Evolutionary conservation across 345 rosid genomes (phyloP).

Genomic region (Salix udensis): DNA sequence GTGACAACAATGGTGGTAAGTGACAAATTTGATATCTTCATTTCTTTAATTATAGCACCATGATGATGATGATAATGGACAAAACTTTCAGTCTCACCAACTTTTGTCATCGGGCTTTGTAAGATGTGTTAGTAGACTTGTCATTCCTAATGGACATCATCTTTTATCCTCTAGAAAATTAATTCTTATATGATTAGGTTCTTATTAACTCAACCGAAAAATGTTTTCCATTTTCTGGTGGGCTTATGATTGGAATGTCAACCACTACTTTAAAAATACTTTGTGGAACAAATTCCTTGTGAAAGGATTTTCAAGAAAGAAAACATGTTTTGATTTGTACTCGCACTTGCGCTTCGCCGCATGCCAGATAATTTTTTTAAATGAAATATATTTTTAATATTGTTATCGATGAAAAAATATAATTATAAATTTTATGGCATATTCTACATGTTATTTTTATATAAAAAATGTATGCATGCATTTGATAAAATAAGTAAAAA

Average conservation of each 20-base stretch:
- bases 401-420: no score
- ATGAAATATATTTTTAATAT: no score
- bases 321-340: neutral
- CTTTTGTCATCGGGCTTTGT: neutral
- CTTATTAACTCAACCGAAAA: neutral
- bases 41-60: neutral
- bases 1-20: slow-evolving; percentile 6
- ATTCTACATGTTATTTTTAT: no score
- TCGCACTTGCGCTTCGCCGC: no score
- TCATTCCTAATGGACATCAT: neutral
- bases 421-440: no score
- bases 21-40: slow-evolving; percentile 12
- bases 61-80: neutral
- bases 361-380: no score
- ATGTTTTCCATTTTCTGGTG: neutral
- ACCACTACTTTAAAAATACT: neutral
- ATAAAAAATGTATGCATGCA: no score
- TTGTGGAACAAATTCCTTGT: neutral
- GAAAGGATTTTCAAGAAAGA: neutral
- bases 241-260: neutral
- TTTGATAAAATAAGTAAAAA: no score
- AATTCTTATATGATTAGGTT: neutral
- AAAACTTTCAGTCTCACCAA: slow-evolving; percentile 10
- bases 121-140: neutral
- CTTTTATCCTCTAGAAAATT: slow-evolving; percentile 1